These are phyloP conservation scores for Castanea crenata DNA, from an alignment of 306 rosid species.

Conservation along the genomic window DNA sequence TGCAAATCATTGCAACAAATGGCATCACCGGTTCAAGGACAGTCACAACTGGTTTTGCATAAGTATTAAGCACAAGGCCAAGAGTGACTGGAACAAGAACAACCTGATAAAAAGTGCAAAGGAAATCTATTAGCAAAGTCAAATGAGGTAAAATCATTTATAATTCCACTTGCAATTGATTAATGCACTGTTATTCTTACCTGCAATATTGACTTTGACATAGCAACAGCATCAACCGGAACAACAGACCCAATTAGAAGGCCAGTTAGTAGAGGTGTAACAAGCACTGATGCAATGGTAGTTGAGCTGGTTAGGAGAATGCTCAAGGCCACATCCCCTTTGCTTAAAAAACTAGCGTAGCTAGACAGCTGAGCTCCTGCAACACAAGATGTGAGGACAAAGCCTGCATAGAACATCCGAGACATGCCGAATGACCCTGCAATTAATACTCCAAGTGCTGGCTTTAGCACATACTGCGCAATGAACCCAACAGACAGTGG, in stretches of 20 bases:
- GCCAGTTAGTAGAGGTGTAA: constrained; percentile 80
- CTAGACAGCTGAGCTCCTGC: constrained; percentile 96
- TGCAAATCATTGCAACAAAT: constrained; percentile 89
- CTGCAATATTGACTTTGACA: constrained; percentile 96
- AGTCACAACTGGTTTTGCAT: constrained; percentile 81
- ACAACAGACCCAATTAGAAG: constrained; percentile 85
- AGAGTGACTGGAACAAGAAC: constrained; percentile 82
- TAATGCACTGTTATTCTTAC: constrained; percentile 27
- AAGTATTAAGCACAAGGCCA: constrained; percentile 88
- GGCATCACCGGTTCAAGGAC: constrained; percentile 90
- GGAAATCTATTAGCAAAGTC: neutral
- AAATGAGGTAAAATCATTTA: neutral
- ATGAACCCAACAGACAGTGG: constrained; percentile 80
- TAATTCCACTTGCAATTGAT: neutral
- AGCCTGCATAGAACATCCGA: constrained; percentile 75
- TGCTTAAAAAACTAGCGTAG: constrained; percentile 90
- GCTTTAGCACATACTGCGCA: constrained; percentile 81
- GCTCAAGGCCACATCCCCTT: constrained; percentile 91
- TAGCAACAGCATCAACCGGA: constrained; percentile 90
- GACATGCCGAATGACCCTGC: constrained; percentile 75
- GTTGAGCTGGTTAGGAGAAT: constrained; percentile 90
- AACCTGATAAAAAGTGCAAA: constrained; percentile 51
- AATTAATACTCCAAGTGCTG: constrained; percentile 71
- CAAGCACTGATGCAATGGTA: constrained; percentile 80
- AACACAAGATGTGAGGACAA: constrained; percentile 89